Conservation (phyloP, 257 asterid species). For the Catharanthus roseus region DNA sequence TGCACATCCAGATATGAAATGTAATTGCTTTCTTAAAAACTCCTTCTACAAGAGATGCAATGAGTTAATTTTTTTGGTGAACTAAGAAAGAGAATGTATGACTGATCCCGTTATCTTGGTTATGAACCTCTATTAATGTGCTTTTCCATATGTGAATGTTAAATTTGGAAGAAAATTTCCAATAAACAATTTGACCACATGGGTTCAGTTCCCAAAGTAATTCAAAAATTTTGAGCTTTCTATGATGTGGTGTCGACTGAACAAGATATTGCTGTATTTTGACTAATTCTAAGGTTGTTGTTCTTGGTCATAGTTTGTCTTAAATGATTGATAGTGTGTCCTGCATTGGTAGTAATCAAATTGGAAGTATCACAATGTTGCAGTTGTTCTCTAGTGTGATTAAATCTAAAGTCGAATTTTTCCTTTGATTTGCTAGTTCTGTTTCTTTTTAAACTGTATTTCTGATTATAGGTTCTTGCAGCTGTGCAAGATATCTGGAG, state of each 20-base stretch:
- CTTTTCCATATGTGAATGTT: neutral
- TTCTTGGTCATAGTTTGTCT: neutral
- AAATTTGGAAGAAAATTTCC: neutral
- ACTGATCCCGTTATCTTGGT: neutral
- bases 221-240: neutral
- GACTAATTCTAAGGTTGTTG: neutral
- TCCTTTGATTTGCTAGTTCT: neutral
- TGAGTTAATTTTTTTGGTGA: neutral
- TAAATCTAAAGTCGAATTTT: neutral
- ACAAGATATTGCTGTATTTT: neutral
- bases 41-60: neutral
- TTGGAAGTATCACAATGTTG: neutral
- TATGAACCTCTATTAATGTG: neutral
- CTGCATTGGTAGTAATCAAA: neutral
- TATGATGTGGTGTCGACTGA: neutral
- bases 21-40: neutral
- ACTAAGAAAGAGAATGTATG: neutral
- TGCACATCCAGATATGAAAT: neutral
- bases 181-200: neutral
- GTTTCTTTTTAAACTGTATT: conserved; percentile 25
- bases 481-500: conserved; percentile 85
- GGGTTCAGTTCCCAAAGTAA: neutral
- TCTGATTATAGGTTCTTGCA: conserved; percentile 88
- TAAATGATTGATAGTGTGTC: neutral
- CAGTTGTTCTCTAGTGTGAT: neutral